phyloP scores from a whole-genome alignment of 805 yeast genomes.

The Lachancea dasiensis region DNA sequence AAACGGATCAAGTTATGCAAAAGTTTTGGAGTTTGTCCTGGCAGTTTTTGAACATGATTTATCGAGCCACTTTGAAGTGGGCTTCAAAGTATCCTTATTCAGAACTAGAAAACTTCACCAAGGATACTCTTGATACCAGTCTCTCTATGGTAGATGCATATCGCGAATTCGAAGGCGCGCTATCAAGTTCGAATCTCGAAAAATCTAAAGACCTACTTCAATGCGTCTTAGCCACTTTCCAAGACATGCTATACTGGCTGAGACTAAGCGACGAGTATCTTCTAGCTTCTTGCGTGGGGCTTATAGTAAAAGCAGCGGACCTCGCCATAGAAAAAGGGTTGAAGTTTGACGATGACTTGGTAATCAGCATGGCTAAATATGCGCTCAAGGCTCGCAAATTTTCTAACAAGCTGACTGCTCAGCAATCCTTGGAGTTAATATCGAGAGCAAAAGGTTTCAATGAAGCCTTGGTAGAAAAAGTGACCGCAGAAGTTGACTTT shows the following conservation, averaged over 20 bases:
- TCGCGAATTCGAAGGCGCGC: constrained; percentile 40
- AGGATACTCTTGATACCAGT: constrained; percentile 79
- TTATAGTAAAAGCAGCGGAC: constrained; percentile 61
- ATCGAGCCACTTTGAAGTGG: constrained; percentile 68
- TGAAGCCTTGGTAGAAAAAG: constrained; percentile 45
- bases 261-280: constrained; percentile 75
- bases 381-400: constrained; percentile 61
- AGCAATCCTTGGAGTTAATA: constrained; percentile 60
- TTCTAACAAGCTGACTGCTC: constrained; percentile 62
- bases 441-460: constrained; percentile 55
- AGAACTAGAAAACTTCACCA: constrained; percentile 69
- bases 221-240: constrained; percentile 56
- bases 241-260: constrained; percentile 70
- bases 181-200: constrained; percentile 25
- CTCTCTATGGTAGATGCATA: constrained; percentile 61
- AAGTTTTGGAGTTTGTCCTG: constrained; percentile 67
- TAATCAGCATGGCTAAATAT: constrained; percentile 53
- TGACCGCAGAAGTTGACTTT: constrained; percentile 39
- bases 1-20: constrained; percentile 29
- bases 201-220: constrained; percentile 37
- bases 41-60: constrained; percentile 65
- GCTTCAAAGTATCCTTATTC: constrained; percentile 53
- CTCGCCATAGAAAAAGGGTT: constrained; percentile 52
- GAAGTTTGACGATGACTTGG: constrained; percentile 45
- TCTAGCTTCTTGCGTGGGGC: constrained; percentile 56